Percentiles rank a stretch among this genome's conserved stretches.
These are phyloP conservation scores for Fusarium xyrophilum DNA, from an alignment of 2,329 filamentous ascomycete species.

Conservation along the genomic window DNA sequence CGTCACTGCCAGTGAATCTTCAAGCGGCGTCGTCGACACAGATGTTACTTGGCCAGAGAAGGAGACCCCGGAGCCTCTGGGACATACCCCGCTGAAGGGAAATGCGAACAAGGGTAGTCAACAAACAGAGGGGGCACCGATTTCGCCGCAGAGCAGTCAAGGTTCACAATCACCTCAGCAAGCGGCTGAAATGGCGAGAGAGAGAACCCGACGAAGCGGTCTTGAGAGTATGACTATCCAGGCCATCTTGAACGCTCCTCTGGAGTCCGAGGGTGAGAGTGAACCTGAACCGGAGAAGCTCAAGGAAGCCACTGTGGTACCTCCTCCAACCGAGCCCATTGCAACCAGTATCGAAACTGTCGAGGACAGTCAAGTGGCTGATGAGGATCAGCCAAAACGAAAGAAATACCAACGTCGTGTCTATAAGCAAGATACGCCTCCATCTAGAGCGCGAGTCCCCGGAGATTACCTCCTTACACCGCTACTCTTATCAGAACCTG, in stretches of 20 bases:
- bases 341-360: conserved; percentile 38
- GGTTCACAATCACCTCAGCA: conserved; percentile 39
- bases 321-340: conserved; percentile 24
- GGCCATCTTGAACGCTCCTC: conserved; percentile 44
- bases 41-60: conserved; percentile 61
- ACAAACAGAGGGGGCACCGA: conserved; percentile 30
- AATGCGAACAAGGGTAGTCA: conserved; percentile 9
- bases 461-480: conserved; percentile 86
- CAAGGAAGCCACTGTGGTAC: conserved; percentile 8
- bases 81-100: conserved; percentile 42
- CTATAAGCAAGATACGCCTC: conserved; percentile 47
- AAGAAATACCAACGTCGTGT: conserved; percentile 47
- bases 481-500: conserved; percentile 74
- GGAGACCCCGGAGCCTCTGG: conserved; percentile 51
- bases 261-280: conserved; percentile 26
- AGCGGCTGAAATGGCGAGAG: background rate
- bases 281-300: conserved; percentile 23
- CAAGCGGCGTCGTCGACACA: conserved; percentile 44
- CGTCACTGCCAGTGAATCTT: conserved; percentile 39
- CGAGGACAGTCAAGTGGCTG: conserved; percentile 25
- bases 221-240: conserved; percentile 45
- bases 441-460: conserved; percentile 58
- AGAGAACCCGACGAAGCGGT: conserved; percentile 19
- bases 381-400: conserved; percentile 38
- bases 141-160: conserved; percentile 45